Evolutionary conservation across 441 rosid species (phyloP).

Genomic region (Hura crepitans): DNA sequence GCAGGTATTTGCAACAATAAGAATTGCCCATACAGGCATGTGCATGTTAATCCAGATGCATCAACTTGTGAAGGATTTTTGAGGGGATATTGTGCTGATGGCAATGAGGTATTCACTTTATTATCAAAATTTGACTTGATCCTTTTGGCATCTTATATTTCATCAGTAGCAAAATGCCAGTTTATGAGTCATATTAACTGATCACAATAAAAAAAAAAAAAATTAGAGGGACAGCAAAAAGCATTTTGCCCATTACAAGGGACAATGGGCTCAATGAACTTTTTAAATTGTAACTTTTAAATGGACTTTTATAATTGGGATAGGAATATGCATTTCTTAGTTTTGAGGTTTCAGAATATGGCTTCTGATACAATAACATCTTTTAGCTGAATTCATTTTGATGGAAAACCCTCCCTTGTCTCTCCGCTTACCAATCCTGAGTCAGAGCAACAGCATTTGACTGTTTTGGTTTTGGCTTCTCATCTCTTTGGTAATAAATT

Average conservation of each 20-base stretch:
- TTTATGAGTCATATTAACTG: neutral
- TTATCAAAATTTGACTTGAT: neutral
- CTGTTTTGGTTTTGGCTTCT: neutral
- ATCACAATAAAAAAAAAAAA: too few relatives aligned
- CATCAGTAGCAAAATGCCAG: neutral
- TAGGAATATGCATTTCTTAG: neutral
- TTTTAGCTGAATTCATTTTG: neutral
- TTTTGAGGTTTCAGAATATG: neutral
- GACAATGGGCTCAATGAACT: neutral
- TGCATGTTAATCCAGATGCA: conserved; percentile 82
- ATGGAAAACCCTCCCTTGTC: neutral
- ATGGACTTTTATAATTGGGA: neutral
- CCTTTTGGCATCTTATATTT: neutral
- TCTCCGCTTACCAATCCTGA: neutral
- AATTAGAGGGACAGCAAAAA: neutral
- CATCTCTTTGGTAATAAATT: neutral
- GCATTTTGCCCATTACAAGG: neutral
- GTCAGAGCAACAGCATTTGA: neutral
- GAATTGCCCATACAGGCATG: conserved; percentile 86
- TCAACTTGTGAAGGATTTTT: conserved; percentile 81
- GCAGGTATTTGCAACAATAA: conserved; percentile 87
- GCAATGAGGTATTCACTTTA: conserved; percentile 65
- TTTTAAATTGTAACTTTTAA: neutral
- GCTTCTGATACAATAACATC: neutral
- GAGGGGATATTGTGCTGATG: conserved; percentile 89